These are phyloP conservation scores for Curvularia hawaiiensis DNA, from an alignment of 2,329 filamentous ascomycete species.

Conservation along the genomic window DNA sequence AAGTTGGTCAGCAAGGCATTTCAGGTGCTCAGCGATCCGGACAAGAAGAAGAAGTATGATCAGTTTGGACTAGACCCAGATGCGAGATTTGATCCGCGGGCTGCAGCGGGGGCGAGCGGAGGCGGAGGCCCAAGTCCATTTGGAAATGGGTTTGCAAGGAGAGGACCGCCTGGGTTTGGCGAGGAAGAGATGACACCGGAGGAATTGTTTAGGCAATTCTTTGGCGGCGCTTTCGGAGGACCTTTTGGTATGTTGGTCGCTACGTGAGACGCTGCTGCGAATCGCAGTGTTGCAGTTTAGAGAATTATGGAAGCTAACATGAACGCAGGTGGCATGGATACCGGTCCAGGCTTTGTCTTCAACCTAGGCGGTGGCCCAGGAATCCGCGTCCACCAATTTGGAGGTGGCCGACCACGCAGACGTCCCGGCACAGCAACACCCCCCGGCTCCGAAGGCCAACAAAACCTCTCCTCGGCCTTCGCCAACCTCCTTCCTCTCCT, in stretches of 20 bases:
- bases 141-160: constrained; percentile 59
- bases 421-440: constrained; percentile 67
- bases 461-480: constrained; percentile 60
- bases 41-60: constrained; percentile 90
- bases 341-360: constrained; percentile 89
- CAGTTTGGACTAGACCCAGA: constrained; percentile 91
- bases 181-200: constrained; percentile 95
- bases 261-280: background rate
- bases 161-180: constrained; percentile 71
- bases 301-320: background rate
- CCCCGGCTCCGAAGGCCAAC: constrained; percentile 56
- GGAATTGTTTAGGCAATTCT: constrained; percentile 97
- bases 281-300: background rate
- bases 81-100: constrained; percentile 73
- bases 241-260: constrained; percentile 63
- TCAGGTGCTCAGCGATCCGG: constrained; percentile 87
- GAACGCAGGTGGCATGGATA: constrained; percentile 66
- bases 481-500: constrained; percentile 84
- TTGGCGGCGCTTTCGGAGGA: constrained; percentile 74
- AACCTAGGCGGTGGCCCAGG: constrained; percentile 92
- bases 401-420: constrained; percentile 75
- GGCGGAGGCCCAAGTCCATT: constrained; percentile 64
- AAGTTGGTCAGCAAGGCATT: constrained; percentile 97
- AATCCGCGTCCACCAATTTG: constrained; percentile 94
- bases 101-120: constrained; percentile 50